These are phyloP conservation scores for Exophiala alcalophila DNA, from an alignment of 2,329 filamentous ascomycete species.

Conservation along the genomic window DNA sequence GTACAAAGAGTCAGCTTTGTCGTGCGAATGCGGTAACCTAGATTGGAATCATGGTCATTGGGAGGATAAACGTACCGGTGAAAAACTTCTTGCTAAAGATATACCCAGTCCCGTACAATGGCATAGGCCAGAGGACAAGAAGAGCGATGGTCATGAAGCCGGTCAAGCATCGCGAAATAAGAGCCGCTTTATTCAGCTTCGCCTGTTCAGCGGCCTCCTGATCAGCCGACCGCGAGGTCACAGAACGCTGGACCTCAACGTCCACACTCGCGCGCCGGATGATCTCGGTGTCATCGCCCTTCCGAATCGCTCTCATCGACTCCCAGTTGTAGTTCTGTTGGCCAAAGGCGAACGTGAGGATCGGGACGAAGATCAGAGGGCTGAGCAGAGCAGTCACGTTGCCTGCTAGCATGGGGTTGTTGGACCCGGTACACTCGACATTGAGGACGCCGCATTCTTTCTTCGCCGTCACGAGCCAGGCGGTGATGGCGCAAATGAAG, in stretches of 20 bases:
- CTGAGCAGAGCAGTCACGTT: constrained; percentile 80
- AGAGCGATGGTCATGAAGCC: constrained; percentile 65
- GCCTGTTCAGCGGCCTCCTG: too few species aligned
- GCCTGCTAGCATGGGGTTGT: constrained; percentile 51
- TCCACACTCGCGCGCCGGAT: constrained; percentile 62
- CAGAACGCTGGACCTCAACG: constrained; percentile 53
- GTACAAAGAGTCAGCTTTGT: too few species aligned
- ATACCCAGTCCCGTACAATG: constrained; percentile 79
- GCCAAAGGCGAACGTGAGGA: constrained; percentile 70
- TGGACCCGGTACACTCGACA: constrained; percentile 75
- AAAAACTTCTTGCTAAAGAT: constrained; percentile 81
- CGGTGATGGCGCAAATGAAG: constrained; percentile 64
- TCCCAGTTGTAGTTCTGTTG: constrained; percentile 79
- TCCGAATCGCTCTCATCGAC: constrained; percentile 75
- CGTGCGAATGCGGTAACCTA: too few species aligned
- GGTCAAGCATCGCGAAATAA: constrained; percentile 57
- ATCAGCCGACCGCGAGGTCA: constrained; percentile 36
- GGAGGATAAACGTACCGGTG: constrained; percentile 42
- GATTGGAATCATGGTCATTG: too few species aligned
- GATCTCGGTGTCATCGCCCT: constrained; percentile 73
- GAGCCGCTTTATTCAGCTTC: constrained; percentile 54
- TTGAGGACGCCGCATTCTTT: constrained; percentile 65
- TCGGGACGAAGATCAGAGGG: constrained; percentile 69
- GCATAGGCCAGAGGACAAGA: constrained; percentile 86
- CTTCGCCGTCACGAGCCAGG: constrained; percentile 75